Conservation (phyloP, 2,329 filamentous ascomycete genomes). For the Thelonectria olida region DNA sequence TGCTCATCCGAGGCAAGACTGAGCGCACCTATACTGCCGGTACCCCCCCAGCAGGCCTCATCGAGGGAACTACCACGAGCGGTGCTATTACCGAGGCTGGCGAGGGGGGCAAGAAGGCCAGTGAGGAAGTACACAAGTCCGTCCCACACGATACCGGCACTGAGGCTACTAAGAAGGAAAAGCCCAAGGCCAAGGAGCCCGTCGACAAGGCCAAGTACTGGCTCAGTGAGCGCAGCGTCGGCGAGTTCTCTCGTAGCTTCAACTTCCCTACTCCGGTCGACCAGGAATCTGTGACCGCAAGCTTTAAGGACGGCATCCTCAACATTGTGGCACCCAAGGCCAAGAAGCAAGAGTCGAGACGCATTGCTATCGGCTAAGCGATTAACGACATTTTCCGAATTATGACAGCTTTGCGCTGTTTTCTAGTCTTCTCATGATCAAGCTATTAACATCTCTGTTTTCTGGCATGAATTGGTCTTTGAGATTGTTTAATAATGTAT, state of each 20-base stretch:
- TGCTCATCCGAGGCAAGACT: constrained; percentile 74
- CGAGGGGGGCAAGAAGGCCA: constrained; percentile 45
- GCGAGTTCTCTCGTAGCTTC: constrained; percentile 75
- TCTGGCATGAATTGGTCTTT: too few relatives aligned
- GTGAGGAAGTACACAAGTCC: constrained; percentile 64
- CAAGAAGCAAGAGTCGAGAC: constrained; percentile 64
- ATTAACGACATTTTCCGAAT: too few relatives aligned
- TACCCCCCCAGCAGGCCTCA: constrained; percentile 55
- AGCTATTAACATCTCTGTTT: too few relatives aligned
- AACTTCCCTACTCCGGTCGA: constrained; percentile 73
- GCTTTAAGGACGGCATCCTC: constrained; percentile 72
- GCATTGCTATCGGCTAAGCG: constrained; percentile 65
- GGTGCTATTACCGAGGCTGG: constrained; percentile 53
- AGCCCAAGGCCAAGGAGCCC: constrained; percentile 44
- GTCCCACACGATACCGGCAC: constrained; percentile 37
- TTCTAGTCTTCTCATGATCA: too few relatives aligned
- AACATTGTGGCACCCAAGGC: constrained; percentile 73
- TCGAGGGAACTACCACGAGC: constrained; percentile 53
- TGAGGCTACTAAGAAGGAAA: constrained; percentile 15
- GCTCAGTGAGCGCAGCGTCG: constrained; percentile 72
- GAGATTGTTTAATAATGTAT: too few relatives aligned
- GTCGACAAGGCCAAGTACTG: constrained; percentile 70
- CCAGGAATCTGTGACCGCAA: constrained; percentile 69
- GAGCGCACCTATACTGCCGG: constrained; percentile 71
- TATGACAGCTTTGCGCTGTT: too few relatives aligned